phyloP scores from a whole-genome alignment of 192 early-diverging fungal species.

The Piromyces finnis region DNA sequence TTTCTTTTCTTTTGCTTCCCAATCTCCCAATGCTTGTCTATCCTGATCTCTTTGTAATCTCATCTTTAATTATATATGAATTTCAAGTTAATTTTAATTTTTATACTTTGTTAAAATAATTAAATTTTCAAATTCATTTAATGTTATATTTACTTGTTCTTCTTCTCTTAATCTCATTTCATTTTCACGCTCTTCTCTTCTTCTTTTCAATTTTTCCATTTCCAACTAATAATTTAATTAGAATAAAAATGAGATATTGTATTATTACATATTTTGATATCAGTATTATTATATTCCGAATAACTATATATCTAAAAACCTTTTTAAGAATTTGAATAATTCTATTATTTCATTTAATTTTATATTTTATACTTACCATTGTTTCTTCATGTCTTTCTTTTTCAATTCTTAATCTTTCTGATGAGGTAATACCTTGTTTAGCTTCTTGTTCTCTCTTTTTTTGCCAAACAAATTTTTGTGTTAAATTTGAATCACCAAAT shows the following conservation, averaged over 20 bases:
- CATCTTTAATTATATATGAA: conserved; percentile 13
- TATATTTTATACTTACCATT: not conserved
- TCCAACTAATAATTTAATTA: conserved; percentile 23
- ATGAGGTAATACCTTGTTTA: conserved; percentile 39
- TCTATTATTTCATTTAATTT: not conserved
- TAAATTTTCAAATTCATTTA: no score
- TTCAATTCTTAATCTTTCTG: conserved; percentile 25
- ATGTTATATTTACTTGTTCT: conserved; percentile 16
- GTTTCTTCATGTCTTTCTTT: conserved; percentile 38
- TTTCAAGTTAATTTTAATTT: no score
- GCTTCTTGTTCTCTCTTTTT: conserved; percentile 77
- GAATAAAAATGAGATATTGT: no score
- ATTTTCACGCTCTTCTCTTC: conserved; percentile 61
- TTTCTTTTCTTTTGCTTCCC: conserved; percentile 81
- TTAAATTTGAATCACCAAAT: conserved; percentile 60
- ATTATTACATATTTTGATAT: no score
- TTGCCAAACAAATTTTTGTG: conserved; percentile 80
- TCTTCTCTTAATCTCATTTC: conserved; percentile 67
- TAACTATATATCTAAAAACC: no score
- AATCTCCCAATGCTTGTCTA: conserved; percentile 79
- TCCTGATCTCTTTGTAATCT: conserved; percentile 70
- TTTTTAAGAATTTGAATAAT: no score
- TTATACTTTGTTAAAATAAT: no score
- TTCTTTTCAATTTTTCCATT: conserved; percentile 61
- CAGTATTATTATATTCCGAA: no score